A percentile compares a stretch with the other conserved stretches of the same genome.
Evolutionary conservation across 176 grass and related monocot species (phyloP).

Genomic region (Triticum turgidum): DNA sequence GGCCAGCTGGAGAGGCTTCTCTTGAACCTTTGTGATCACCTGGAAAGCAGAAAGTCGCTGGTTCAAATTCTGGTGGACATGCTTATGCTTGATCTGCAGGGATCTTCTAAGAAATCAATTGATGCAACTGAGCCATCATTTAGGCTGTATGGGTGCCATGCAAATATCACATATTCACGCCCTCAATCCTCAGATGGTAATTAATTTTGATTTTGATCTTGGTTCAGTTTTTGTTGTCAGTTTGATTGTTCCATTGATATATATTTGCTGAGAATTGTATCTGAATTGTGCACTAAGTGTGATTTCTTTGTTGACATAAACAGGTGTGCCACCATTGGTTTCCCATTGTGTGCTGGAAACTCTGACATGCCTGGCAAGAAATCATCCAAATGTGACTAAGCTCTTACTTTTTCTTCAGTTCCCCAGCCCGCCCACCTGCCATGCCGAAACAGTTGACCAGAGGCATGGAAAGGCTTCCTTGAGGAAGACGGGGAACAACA

Average conservation of each 20-base stretch:
- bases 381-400: conserved; percentile 89
- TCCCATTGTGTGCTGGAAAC: conserved; percentile 91
- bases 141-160: conserved; percentile 90
- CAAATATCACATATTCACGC: conserved; percentile 88
- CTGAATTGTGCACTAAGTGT: conserved; percentile 6
- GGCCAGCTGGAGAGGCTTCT: conserved; percentile 90
- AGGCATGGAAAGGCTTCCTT: conserved; percentile 72
- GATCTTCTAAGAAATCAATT: conserved; percentile 51
- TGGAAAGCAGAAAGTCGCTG: conserved; percentile 77
- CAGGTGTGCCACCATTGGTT: conserved; percentile 86
- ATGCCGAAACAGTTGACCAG: conserved; percentile 46
- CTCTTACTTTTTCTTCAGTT: conserved; percentile 86
- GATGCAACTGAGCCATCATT: conserved; percentile 66
- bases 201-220: background rate
- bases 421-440: conserved; percentile 28
- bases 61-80: conserved; percentile 90
- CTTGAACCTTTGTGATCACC: conserved; percentile 81
- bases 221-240: background rate
- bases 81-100: conserved; percentile 95
- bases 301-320: conserved; percentile 14
- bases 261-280: conserved; percentile 9
- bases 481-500: conserved; percentile 55
- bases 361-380: conserved; percentile 83
- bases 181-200: conserved; percentile 87
- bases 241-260: background rate